Conservation (phyloP, 1,139 yeast genomes). For the Candida mesenterica region DNA sequence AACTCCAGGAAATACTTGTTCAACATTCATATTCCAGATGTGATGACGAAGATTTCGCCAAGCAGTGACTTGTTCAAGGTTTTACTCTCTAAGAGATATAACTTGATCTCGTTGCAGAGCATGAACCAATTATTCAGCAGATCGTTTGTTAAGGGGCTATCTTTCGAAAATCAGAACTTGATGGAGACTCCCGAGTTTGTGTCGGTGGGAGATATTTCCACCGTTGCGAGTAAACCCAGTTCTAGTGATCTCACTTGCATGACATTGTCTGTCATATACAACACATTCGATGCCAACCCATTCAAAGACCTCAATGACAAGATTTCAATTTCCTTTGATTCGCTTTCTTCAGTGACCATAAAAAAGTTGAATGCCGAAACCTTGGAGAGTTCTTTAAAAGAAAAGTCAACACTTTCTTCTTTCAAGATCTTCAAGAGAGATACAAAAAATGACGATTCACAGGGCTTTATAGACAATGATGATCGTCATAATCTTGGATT, state of each 20-base stretch:
- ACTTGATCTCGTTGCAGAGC: slow-evolving; percentile 10
- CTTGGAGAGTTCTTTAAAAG: slow-evolving; percentile 30
- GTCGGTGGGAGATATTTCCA: slow-evolving; percentile 16
- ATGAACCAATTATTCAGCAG: slow-evolving; percentile 14
- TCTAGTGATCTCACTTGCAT: slow-evolving; percentile 25
- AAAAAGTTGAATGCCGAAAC: slow-evolving; percentile 20
- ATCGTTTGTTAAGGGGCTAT: slow-evolving; percentile 6
- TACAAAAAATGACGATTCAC: slow-evolving; percentile 8
- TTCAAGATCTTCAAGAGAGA: slow-evolving; percentile 27
- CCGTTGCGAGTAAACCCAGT: background rate
- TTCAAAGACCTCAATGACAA: slow-evolving; percentile 26
- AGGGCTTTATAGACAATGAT: slow-evolving; percentile 13
- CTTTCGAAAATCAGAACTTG: slow-evolving; percentile 14
- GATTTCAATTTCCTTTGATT: slow-evolving; percentile 30
- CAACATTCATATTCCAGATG: slow-evolving; percentile 48
- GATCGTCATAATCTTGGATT: slow-evolving; percentile 38
- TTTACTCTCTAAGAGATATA: slow-evolving; percentile 13
- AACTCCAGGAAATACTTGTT: slow-evolving; percentile 30
- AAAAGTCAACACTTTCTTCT: slow-evolving; percentile 27
- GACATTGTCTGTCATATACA: slow-evolving; percentile 36
- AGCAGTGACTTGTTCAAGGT: slow-evolving; percentile 21
- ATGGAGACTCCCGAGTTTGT: slow-evolving; percentile 12
- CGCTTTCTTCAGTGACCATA: slow-evolving; percentile 22
- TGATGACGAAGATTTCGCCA: slow-evolving; percentile 34
- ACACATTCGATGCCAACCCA: slow-evolving; percentile 35